phyloP scores from a whole-genome alignment of 306 rosid genomes.

The Rosa rugosa region DNA sequence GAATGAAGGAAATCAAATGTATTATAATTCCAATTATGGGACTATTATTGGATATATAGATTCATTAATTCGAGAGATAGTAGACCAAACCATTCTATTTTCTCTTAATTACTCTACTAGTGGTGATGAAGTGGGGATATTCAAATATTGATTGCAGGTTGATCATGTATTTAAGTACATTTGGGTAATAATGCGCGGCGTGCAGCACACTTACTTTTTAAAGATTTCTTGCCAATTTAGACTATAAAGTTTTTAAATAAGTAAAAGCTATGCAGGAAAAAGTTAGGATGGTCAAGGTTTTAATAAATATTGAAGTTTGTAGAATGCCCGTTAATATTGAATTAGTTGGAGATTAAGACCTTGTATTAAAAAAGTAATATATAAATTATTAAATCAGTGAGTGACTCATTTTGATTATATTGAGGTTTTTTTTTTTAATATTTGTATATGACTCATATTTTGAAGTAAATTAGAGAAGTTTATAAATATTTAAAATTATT shows the following conservation, averaged over 20 bases:
- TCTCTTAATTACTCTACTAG: neutral
- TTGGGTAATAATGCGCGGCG: neutral
- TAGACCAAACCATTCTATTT: neutral
- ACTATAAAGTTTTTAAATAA: neutral
- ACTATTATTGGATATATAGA: neutral
- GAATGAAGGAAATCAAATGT: neutral
- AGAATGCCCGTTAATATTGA: no score
- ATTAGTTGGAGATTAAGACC: no score
- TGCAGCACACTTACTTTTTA: neutral
- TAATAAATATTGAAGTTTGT: no score
- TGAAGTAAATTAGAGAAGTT: no score
- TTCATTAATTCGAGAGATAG: neutral
- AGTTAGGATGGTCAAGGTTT: no score
- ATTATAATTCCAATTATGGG: neutral
- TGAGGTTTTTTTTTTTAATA: no score
- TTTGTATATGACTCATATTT: no score
- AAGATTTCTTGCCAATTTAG: neutral
- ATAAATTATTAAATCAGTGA: no score
- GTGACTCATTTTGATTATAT: no score
- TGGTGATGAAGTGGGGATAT: neutral
- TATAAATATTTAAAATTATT: no score
- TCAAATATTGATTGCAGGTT: slow-evolving; percentile 5
- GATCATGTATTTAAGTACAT: neutral
- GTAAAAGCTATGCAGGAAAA: no score
- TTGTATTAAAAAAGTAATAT: no score